Conservation (phyloP, 1,284 basidiomycete species). For the Boletellus dicymbophilus region DNA sequence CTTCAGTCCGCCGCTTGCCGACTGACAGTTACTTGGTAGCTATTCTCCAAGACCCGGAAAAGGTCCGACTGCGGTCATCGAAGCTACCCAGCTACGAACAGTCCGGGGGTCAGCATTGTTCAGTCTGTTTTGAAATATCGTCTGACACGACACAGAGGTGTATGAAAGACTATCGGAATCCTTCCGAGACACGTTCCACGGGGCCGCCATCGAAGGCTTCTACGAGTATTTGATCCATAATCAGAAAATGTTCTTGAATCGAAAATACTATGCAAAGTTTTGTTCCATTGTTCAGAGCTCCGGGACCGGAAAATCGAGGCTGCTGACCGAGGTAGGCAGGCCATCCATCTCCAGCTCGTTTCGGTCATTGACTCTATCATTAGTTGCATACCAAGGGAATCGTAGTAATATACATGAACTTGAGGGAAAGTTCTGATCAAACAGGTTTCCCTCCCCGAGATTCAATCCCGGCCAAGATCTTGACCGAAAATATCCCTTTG, state of each 20-base stretch:
- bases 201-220: constrained; percentile 14
- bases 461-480: constrained; percentile 6
- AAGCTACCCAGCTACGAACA: not conserved
- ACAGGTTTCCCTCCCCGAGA: constrained; percentile 12
- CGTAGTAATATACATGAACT: constrained; percentile 22
- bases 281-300: constrained; percentile 26
- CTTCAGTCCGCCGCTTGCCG: not conserved
- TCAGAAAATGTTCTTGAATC: constrained; percentile 6
- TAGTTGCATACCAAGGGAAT: constrained; percentile 14
- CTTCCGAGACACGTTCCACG: constrained; percentile 6
- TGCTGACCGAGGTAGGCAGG: constrained; percentile 15
- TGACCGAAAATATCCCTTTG: not conserved
- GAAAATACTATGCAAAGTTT: constrained; percentile 13
- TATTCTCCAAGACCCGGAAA: not conserved
- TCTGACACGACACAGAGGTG: not conserved
- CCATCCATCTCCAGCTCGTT: not conserved
- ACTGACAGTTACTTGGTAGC: not conserved
- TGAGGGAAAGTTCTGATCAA: not conserved
- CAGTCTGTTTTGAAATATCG: not conserved
- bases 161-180: not conserved
- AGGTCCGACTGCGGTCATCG: not conserved
- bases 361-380: not conserved
- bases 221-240: constrained; percentile 17
- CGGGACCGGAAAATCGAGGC: constrained; percentile 23
- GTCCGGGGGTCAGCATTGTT: not conserved